Evolutionary conservation across 371 early-diverging fungal species (phyloP).

Genomic region (Mucor mucedo): DNA sequence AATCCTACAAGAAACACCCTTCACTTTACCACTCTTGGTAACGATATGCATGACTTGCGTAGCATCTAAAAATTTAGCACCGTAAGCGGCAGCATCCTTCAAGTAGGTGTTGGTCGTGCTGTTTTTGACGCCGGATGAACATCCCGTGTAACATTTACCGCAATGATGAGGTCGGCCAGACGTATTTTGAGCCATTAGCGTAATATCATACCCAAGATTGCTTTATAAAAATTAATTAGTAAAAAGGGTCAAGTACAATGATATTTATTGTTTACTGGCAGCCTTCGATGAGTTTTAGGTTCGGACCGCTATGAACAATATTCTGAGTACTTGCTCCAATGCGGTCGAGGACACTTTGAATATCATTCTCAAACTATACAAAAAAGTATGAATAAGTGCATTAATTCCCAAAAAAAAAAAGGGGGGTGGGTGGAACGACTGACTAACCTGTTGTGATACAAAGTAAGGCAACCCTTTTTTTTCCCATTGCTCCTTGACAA

Average conservation of each 20-base stretch:
- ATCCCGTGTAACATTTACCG: constrained; percentile 70
- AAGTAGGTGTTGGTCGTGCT: constrained; percentile 69
- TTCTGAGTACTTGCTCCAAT: constrained; percentile 62
- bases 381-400: not conserved
- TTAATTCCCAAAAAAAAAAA: not conserved
- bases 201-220: constrained; percentile 62
- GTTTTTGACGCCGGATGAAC: constrained; percentile 72
- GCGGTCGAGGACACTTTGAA: constrained; percentile 26
- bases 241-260: too few species aligned
- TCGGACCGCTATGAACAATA: constrained; percentile 65
- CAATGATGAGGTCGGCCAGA: constrained; percentile 65
- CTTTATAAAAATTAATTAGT: not conserved
- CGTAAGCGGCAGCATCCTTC: constrained; percentile 62
- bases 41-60: constrained; percentile 61
- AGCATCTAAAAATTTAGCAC: constrained; percentile 63
- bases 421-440: not conserved
- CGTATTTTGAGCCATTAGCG: constrained; percentile 72
- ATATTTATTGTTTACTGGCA: constrained; percentile 39
- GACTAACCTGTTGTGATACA: constrained; percentile 6
- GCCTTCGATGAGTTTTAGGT: constrained; percentile 66
- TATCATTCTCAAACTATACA: too few species aligned
- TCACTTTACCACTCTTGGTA: constrained; percentile 52
- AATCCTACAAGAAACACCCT: constrained; percentile 44
- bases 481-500: constrained; percentile 10
- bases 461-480: constrained; percentile 6